Evolutionary conservation across 225 moss, liverwort and hornwort species (phyloP), one percentile per base, ranked within the genome.

Genomic region (Bryoerythrophyllum caledonicum): DNA sequence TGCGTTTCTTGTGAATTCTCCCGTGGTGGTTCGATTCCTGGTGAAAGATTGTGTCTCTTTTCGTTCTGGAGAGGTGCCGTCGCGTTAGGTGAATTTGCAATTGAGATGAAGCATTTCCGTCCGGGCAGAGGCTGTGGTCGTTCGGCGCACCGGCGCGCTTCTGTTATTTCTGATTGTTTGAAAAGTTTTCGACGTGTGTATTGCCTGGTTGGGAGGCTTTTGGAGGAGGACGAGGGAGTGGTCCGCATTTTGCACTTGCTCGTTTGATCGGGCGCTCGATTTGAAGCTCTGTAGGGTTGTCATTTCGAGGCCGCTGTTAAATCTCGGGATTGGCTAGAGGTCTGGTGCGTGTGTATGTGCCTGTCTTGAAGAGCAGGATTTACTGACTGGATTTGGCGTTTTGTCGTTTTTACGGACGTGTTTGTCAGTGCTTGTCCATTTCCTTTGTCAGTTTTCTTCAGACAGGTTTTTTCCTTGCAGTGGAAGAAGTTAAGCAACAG

Each of bases 261-360:
- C 32, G 32, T 49, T 48, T 38, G 40, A 62, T 67, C 48, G 14
- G 20, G 71, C n/a, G 67, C 23, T 65, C 53, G 54, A 66, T 71
- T 46, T 53, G 24, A 55, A 46, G 11, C 63, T 68, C 53, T 17
- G 60, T 65, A 57, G 67, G n/a, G 12, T 10, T 67, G 51, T 68
- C 28, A 40, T 63, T 73, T 63, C 40, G 19, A 71, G 54, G 19
- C 17, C 60, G 21, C 40, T 70, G 20, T 14, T 21, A 1, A 35
- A 17, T 54, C 21, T 63, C 16, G 25, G 20, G 16, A 56, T 63
- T 58, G 63, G 24, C 57, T 24, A 55, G 72, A 63, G 63, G 51
- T 59, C 58, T 72, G 76, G 68, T 51, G 10, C n/a, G n/a, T n/a
- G n/a, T n/a, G n/a, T n/a, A n/a, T 72, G 58, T 61, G 56, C 48